Evolutionary conservation across 768 basidiomycete species (phyloP), one percentile per base, ranked within the genome.

Genomic region (Xerocomus spinulosus): DNA sequence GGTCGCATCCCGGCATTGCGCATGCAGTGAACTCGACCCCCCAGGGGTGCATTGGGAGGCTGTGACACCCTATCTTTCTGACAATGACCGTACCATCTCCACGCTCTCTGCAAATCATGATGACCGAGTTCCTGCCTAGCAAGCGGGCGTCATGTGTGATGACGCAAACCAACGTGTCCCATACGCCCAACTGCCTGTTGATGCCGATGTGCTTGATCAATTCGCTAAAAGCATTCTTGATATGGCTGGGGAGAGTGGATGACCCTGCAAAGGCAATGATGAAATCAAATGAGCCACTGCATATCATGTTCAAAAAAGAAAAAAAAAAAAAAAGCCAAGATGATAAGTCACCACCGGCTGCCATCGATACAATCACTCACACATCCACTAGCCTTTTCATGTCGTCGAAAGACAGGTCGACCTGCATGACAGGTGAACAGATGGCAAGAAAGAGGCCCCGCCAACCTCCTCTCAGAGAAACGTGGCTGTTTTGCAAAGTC

Each of bases 11-110:
- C 12, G 12, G 20, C 1, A 30, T 33, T 9, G 7, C 14, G 30
- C 32, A 43, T 3, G 42, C 23, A 3, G 8, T 2, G 15, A 43
- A 43, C 3, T 32, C 21, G 20, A 43, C 20, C 3, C 42, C 42
- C 42, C 42, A 43, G 15, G 32, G 42, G 5, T 30, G 5, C 73
- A 75, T 51, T 72, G 74, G 48, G 70, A 73, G 44, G 71, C 73
- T 26, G 70, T 76, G 72, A 63, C 62, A n/a, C 69, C 71, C 3
- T 57, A 74, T 8, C 61, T 76, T 32, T 70, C 69, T 5, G 61
- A 72, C 0, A 56, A 61, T 60, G 61, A 29, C 39, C 25, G 17
- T n/a, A 1, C 5, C 8, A 6, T 4, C 5, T 7, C 39, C 26
- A 5, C 39, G 8, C 36, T 26, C 29, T 12, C 12, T 30, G 42